Base-by-base conservation (phyloP, 2,329 filamentous ascomycete species). In the Colletotrichum scovillei region DNA sequence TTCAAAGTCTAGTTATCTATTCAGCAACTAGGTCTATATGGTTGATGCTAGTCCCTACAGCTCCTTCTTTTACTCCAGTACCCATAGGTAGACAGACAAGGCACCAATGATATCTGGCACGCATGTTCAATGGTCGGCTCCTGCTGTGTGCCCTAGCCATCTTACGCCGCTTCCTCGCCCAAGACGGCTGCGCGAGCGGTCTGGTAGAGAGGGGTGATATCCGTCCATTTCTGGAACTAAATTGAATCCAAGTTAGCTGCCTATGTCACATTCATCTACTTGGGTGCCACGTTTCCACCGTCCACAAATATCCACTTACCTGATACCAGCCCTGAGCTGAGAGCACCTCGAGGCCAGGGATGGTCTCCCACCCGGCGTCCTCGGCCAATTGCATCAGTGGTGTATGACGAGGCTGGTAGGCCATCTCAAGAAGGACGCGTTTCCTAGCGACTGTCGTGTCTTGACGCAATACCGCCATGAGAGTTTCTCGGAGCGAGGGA, bases 301-400 rank as follows among this genome's bases (percentile, higher is more conserved):
- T 14, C 14, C 3, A 16, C 16, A n/a, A n/a, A 26, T 5, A 26
- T 4, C 26, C 67, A 85, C 89, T 79, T 87, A 94, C 92, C 88
- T 97, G 96, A 84, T 95, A 94, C 86, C 90, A 92, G n/a, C 91
- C 97, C 83, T 99, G 97, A 5, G 94, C 94, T 74, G 95, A 92
- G 68, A 99, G 87, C 35, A 97, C 95, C 82, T 99, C 97, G 52
- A 98, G 83, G 0, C 97, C 97, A 8, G 95, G 92, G 75, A 98
- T 92, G 2, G 93, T 95, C 69, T 85, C 88, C 97, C 97, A 99
- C 3, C 92, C 92, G 14, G 90, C 89, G 76, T 93, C 89, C 77
- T 91, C 88, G 2, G 95, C 96, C 80, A 98, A 85, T 80, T 93
- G 89, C 92, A 98, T 98, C 76, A 98, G 83, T 8, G 92, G 90